Conservation (phyloP, 208 protist genomes). For the Leptomonas pyrrhocoris region DNA sequence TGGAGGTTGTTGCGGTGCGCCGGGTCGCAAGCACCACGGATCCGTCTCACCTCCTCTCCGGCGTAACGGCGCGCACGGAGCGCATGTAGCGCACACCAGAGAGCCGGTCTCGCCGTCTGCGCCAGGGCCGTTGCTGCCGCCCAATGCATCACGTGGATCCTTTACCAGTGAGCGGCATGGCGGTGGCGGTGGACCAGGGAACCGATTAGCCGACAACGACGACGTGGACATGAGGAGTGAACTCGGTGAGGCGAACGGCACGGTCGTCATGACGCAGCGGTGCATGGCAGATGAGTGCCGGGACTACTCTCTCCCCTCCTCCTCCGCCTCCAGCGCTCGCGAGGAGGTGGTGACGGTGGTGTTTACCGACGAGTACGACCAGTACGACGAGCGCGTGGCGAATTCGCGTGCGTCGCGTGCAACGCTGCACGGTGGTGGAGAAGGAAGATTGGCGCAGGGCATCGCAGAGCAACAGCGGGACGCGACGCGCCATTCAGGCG, state of each 20-base stretch:
- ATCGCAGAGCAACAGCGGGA: conserved; percentile 2
- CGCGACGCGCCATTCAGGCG: conserved; percentile 1
- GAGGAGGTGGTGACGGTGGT: conserved; percentile 41
- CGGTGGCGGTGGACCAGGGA: background rate
- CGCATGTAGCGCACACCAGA: background rate
- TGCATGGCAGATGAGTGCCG: conserved; percentile 32
- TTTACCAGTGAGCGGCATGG: background rate
- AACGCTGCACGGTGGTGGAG: too few species aligned
- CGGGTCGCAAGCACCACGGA: background rate
- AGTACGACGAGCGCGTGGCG: conserved; percentile 5
- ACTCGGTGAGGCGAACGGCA: background rate
- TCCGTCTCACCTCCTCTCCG: conserved; percentile 3
- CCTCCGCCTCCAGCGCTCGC: conserved; percentile 27
- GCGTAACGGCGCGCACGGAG: background rate
- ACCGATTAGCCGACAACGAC: conserved; percentile 29
- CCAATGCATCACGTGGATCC: background rate
- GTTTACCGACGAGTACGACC: conserved; percentile 31
- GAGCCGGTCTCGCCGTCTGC: background rate
- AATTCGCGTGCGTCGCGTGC: background rate
- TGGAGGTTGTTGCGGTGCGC: background rate
- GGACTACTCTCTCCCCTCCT: conserved; percentile 35
- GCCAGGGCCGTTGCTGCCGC: conserved; percentile 5
- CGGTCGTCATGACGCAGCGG: conserved; percentile 2
- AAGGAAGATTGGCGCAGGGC: background rate
- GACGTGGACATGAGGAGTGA: conserved; percentile 14